A percentile compares a stretch with the other conserved stretches of the same genome.
Conservation (phyloP, 2,329 filamentous ascomycete genomes). For the Fonsecaea monophora region DNA sequence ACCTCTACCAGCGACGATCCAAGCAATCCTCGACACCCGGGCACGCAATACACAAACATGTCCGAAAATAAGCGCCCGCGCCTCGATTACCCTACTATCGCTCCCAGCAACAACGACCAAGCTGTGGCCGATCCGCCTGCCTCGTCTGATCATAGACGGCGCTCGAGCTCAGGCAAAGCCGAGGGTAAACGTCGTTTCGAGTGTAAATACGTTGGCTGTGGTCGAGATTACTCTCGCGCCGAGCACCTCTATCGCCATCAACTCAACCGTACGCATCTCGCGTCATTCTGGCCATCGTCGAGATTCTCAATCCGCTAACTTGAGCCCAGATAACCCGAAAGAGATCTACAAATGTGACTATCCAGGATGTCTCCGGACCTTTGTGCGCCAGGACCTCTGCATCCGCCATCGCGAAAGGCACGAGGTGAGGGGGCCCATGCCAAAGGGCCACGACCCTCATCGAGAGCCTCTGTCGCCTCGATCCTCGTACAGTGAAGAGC, state of each 20-base stretch:
- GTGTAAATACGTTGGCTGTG: slow-evolving; percentile 84
- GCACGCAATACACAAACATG: slow-evolving; percentile 22
- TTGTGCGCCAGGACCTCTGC: slow-evolving; percentile 90
- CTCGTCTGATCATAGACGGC: slow-evolving; percentile 13
- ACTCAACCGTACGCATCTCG: slow-evolving; percentile 72
- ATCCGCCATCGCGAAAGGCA: slow-evolving; percentile 82
- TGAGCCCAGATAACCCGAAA: slow-evolving; percentile 77
- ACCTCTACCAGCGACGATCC: slow-evolving; percentile 3
- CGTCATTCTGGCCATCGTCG: background rate
- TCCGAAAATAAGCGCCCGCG: slow-evolving; percentile 32
- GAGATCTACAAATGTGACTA: slow-evolving; percentile 94
- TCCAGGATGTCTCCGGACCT: slow-evolving; percentile 84
- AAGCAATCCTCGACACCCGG: background rate
- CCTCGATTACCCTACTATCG: slow-evolving; percentile 23
- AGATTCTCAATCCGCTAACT: slow-evolving; percentile 6
- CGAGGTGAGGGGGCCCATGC: slow-evolving; percentile 55
- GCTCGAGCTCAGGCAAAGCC: slow-evolving; percentile 17
- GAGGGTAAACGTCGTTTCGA: slow-evolving; percentile 60
- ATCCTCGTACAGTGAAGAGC: slow-evolving; percentile 30
- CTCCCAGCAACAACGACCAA: slow-evolving; percentile 12
- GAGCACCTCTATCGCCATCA: slow-evolving; percentile 97
- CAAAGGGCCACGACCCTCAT: slow-evolving; percentile 33
- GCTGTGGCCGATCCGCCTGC: background rate
- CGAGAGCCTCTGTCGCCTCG: slow-evolving; percentile 34
- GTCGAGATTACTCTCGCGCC: slow-evolving; percentile 92